Evolutionary conservation across 805 yeast species (phyloP).

Genomic region (Candida namnaoensis): DNA sequence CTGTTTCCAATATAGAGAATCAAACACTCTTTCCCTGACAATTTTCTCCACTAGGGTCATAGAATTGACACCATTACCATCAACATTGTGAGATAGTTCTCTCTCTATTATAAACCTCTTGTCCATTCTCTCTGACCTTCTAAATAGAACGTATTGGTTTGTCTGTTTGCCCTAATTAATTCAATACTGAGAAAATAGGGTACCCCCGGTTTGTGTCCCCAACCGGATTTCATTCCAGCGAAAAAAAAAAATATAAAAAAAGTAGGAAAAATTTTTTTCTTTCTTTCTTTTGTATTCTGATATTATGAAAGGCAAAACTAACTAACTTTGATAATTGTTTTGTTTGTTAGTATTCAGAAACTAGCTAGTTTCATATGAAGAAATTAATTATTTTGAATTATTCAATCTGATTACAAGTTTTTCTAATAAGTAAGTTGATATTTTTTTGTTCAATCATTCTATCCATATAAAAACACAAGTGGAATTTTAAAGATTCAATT

Average conservation of each 20-base stretch:
- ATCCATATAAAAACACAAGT: no score
- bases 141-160: not conserved
- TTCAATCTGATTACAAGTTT: no score
- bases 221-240: no score
- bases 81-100: constrained; percentile 3
- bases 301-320: no score
- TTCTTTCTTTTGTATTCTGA: not conserved
- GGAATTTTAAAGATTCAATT: constrained; percentile 3
- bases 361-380: not conserved
- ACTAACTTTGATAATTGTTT: no score
- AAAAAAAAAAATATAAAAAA: not conserved
- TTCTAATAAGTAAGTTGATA: no score
- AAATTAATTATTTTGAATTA: no score
- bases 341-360: no score
- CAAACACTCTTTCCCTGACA: constrained; percentile 45
- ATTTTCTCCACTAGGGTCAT: constrained; percentile 49
- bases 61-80: constrained; percentile 37
- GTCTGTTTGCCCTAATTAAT: no score
- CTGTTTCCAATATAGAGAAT: constrained; percentile 49
- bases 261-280: constrained; percentile 1
- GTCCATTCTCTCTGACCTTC: not conserved
- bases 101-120: constrained; percentile 5
- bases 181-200: no score
- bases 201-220: no score
- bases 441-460: no score